These are phyloP conservation scores for Fusarium luffae DNA, from an alignment of 2,329 filamentous ascomycete species.

Conservation along the genomic window DNA sequence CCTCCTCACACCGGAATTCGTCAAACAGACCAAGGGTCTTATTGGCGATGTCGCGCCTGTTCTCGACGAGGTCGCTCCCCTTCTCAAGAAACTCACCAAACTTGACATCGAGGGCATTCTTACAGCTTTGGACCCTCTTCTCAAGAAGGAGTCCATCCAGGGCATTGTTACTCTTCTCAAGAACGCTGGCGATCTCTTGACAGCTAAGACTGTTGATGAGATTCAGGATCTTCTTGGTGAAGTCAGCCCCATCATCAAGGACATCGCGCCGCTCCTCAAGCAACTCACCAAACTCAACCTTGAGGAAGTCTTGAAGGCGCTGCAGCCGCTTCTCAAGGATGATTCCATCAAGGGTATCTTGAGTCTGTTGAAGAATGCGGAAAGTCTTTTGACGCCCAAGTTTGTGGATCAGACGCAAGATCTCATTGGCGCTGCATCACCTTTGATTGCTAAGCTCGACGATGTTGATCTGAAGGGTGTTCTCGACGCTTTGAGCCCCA, in stretches of 20 bases:
- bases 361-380: slow-evolving; percentile 49
- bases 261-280: slow-evolving; percentile 35
- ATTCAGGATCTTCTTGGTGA: slow-evolving; percentile 51
- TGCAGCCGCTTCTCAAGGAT: slow-evolving; percentile 50
- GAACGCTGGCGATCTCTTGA: slow-evolving; percentile 42
- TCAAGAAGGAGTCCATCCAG: slow-evolving; percentile 44
- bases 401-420: slow-evolving; percentile 39
- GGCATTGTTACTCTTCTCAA: slow-evolving; percentile 41
- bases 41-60: slow-evolving; percentile 48
- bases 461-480: slow-evolving; percentile 20
- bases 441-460: slow-evolving; percentile 17
- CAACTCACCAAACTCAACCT: slow-evolving; percentile 51
- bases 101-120: slow-evolving; percentile 51
- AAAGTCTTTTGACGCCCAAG: slow-evolving; percentile 41
- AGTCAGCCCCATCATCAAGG: slow-evolving; percentile 45
- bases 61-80: slow-evolving; percentile 46
- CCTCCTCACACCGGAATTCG: slow-evolving; percentile 48
- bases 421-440: slow-evolving; percentile 27
- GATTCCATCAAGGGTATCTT: slow-evolving; percentile 37
- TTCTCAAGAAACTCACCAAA: slow-evolving; percentile 47
- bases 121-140: slow-evolving; percentile 43
- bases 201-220: slow-evolving; percentile 38
- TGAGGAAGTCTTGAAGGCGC: slow-evolving; percentile 46
- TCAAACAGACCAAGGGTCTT: slow-evolving; percentile 42
- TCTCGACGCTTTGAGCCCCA: background rate